A percentile compares a stretch with the other conserved stretches of the same genome.
Evolutionary conservation across 2,329 filamentous ascomycete genomes (phyloP).

Genomic region (Fonsecaea erecta): DNA sequence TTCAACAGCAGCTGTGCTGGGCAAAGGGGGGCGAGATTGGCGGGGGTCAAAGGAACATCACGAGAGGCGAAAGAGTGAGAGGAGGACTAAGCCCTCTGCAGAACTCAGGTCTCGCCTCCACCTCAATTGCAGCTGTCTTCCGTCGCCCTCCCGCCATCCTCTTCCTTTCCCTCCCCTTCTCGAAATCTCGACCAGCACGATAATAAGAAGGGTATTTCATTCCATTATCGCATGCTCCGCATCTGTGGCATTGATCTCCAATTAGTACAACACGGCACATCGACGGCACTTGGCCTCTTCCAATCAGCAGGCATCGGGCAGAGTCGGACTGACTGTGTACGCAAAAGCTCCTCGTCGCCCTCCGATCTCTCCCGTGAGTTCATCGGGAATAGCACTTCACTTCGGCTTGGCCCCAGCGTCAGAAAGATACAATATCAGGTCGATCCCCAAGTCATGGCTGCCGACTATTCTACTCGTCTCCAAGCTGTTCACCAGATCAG

Average conservation of each 20-base stretch:
- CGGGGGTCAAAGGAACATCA: neutral
- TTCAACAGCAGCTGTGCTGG: neutral
- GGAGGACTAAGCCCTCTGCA: constrained; percentile 6
- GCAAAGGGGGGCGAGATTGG: constrained; percentile 3
- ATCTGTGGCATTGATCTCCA: constrained; percentile 29
- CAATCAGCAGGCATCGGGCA: constrained; percentile 32
- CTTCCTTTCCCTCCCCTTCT: constrained; percentile 1
- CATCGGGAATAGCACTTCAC: constrained; percentile 30
- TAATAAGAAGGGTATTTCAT: constrained; percentile 26
- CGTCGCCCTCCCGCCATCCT: constrained; percentile 10
- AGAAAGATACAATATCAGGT: constrained; percentile 33
- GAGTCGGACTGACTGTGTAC: constrained; percentile 24
- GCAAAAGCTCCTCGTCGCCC: constrained; percentile 21
- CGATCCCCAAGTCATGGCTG: constrained; percentile 27
- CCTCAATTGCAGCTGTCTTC: constrained; percentile 14
- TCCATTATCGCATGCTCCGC: constrained; percentile 34
- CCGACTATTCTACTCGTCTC: constrained; percentile 34
- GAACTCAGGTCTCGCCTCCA: constrained; percentile 17
- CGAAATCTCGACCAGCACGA: constrained; percentile 6
- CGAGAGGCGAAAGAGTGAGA: neutral
- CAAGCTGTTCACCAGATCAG: constrained; percentile 32
- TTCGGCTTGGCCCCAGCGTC: constrained; percentile 31
- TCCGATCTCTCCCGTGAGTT: constrained; percentile 32
- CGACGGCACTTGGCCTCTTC: constrained; percentile 23
- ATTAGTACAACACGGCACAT: constrained; percentile 27